Evolutionary conservation across 805 yeast species (phyloP).

Genomic region (baker's yeast (Saccharomyces cerevisiae)): DNA sequence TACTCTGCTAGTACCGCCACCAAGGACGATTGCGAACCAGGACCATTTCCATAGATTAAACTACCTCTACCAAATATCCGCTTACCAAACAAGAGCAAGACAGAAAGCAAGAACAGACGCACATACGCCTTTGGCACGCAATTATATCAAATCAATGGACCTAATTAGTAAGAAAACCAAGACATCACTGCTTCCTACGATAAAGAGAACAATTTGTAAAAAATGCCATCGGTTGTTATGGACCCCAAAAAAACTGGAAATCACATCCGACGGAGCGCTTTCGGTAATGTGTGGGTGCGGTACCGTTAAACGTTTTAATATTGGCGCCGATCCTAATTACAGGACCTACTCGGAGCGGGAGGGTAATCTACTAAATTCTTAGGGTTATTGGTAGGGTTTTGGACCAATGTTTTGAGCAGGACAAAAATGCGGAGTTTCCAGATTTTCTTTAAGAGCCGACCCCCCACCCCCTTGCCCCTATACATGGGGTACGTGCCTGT

Average conservation of each 20-base stretch:
- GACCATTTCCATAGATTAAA: slow-evolving; percentile 56
- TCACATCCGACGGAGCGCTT: slow-evolving; percentile 41
- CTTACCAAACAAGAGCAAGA: slow-evolving; percentile 27
- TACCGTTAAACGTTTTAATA: slow-evolving; percentile 46
- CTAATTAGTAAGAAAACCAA: slow-evolving; percentile 62
- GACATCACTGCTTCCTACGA: slow-evolving; percentile 49
- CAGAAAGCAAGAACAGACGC: slow-evolving; percentile 3
- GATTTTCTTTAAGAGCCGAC: background rate
- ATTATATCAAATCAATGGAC: slow-evolving; percentile 47
- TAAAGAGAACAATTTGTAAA: slow-evolving; percentile 67
- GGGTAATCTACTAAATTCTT: slow-evolving; percentile 7
- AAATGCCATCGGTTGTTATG: slow-evolving; percentile 42
- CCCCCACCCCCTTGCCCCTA: background rate
- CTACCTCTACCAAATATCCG: slow-evolving; percentile 50
- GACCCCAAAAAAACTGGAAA: slow-evolving; percentile 18
- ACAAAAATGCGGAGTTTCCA: background rate
- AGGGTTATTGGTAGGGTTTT: background rate
- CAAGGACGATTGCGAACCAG: slow-evolving; percentile 39
- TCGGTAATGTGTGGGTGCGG: slow-evolving; percentile 50
- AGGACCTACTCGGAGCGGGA: slow-evolving; percentile 19
- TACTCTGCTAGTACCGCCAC: slow-evolving; percentile 19
- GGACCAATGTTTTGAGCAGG: too few species aligned
- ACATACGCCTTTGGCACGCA: slow-evolving; percentile 42
- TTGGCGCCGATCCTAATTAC: slow-evolving; percentile 48
- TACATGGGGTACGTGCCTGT: background rate